Conservation (phyloP, 2,329 filamentous ascomycete genomes). For the Diplodia sapinea region DNA sequence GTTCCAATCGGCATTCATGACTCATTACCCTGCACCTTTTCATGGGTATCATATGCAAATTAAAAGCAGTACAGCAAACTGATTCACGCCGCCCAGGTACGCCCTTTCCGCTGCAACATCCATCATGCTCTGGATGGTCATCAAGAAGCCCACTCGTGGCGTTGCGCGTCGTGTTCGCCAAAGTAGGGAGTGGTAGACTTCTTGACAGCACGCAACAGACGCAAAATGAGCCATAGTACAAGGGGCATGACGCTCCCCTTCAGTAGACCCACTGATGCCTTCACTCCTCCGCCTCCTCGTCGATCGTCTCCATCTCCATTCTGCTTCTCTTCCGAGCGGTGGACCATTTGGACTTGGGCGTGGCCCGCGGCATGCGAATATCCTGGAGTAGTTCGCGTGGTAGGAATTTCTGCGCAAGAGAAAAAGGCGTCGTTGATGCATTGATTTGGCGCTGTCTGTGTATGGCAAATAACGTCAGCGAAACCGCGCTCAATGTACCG, state of each 20-base stretch:
- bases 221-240: background rate
- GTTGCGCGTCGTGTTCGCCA: constrained; percentile 75
- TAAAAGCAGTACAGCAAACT: constrained; percentile 15
- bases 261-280: background rate
- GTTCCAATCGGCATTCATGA: background rate
- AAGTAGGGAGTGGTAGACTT: constrained; percentile 73
- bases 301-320: constrained; percentile 46
- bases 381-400: constrained; percentile 84
- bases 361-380: constrained; percentile 69
- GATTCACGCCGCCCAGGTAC: constrained; percentile 66
- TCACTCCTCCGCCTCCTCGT: constrained; percentile 44
- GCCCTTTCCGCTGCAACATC: constrained; percentile 82
- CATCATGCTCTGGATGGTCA: constrained; percentile 95
- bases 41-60: background rate
- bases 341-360: constrained; percentile 47
- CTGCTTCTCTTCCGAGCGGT: constrained; percentile 41
- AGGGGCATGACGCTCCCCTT: background rate
- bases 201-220: background rate
- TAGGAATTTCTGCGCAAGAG: constrained; percentile 81
- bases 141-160: constrained; percentile 82
- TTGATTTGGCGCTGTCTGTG: constrained; percentile 78
- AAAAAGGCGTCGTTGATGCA: constrained; percentile 75
- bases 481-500: constrained; percentile 1
- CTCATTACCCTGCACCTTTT: background rate
- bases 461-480: background rate